phyloP scores from a whole-genome alignment of 2,329 filamentous ascomycete genomes.

The Diaporthe sp. region DNA sequence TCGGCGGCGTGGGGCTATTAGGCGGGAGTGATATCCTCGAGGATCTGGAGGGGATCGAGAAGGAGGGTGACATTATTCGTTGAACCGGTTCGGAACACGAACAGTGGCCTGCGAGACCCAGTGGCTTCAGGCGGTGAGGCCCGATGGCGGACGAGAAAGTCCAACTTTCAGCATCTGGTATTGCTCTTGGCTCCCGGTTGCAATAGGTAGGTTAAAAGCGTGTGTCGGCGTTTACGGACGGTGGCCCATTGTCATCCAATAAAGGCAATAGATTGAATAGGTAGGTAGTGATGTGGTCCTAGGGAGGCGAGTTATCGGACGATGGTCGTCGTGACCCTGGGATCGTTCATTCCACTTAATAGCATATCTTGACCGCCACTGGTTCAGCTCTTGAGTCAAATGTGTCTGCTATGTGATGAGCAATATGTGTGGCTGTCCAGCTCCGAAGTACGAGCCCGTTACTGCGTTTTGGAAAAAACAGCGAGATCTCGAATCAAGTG shows the following conservation, averaged over 20 bases:
- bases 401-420: not conserved
- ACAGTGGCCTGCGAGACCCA: too few relatives aligned
- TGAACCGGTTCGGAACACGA: conserved; percentile 53
- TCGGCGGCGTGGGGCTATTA: conserved; percentile 71
- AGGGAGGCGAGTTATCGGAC: conserved; percentile 30
- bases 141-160: not conserved
- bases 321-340: conserved; percentile 34
- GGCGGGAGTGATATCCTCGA: conserved; percentile 91
- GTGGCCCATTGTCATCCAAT: conserved; percentile 13
- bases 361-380: conserved; percentile 36
- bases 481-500: not conserved
- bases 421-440: not conserved
- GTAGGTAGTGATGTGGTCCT: conserved; percentile 38
- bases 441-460: not conserved
- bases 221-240: conserved; percentile 19
- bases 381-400: not conserved
- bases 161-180: not conserved
- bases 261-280: conserved; percentile 37
- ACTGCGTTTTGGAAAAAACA: too few relatives aligned
- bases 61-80: conserved; percentile 79
- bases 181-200: conserved; percentile 52
- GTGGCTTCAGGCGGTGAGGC: not conserved
- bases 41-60: conserved; percentile 83
- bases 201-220: conserved; percentile 39
- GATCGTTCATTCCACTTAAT: conserved; percentile 39